Evolutionary conservation across 73 alveolate genomes (phyloP).

Genomic region (Tetrahymena thermophila): DNA sequence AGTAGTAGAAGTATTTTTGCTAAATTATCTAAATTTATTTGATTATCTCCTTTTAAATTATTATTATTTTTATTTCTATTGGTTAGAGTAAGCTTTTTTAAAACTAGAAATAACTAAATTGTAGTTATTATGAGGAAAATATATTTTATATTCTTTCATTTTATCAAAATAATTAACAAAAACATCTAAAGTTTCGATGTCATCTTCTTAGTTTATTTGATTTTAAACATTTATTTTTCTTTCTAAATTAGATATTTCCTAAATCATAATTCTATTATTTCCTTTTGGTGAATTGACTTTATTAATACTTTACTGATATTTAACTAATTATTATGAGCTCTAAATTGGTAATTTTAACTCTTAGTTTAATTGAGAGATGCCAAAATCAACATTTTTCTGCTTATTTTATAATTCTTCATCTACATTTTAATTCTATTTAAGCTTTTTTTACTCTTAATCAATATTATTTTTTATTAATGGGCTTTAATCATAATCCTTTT

Average conservation of each 20-base stretch:
- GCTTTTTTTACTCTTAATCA: neutral
- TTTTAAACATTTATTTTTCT: neutral
- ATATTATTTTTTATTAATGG: neutral
- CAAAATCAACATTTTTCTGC: neutral
- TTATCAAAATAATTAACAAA: neutral
- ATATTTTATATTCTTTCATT: neutral
- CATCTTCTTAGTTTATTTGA: neutral
- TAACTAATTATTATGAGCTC: neutral
- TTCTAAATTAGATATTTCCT: neutral
- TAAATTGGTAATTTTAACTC: neutral
- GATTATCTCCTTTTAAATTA: neutral
- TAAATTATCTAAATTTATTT: too few species aligned
- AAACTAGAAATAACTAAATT: neutral
- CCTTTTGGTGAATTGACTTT: neutral
- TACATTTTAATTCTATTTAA: neutral
- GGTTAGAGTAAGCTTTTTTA: neutral
- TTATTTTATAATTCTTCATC: neutral
- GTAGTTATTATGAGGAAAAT: neutral
- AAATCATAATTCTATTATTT: too few species aligned
- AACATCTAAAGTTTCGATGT: neutral
- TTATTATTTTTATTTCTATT: neutral
- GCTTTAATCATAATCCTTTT: neutral
- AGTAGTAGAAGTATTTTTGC: too few species aligned
- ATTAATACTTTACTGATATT: neutral
- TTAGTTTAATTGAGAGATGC: neutral